These are phyloP conservation scores for Ephemerocybe angulata DNA, from an alignment of 768 basidiomycete species.

Conservation along the genomic window DNA sequence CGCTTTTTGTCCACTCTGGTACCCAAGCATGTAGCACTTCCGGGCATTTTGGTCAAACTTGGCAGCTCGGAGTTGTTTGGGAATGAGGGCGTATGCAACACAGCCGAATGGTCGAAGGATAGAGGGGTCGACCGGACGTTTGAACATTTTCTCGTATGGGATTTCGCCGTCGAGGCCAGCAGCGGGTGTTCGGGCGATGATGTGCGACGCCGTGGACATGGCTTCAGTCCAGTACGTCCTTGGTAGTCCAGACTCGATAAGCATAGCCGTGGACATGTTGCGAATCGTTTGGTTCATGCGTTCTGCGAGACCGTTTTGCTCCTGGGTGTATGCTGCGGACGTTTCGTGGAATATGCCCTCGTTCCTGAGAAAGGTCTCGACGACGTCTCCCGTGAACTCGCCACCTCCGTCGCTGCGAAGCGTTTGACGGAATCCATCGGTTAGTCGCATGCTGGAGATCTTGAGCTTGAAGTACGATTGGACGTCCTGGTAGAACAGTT, in stretches of 20 bases:
- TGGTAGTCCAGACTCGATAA: constrained; percentile 19
- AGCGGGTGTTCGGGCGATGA: constrained; percentile 18
- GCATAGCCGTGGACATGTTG: constrained; percentile 18
- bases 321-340: constrained; percentile 14
- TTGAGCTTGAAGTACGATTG: constrained; percentile 4
- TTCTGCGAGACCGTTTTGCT: constrained; percentile 29
- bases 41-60: constrained; percentile 15
- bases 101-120: constrained; percentile 16
- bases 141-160: constrained; percentile 17
- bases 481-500: constrained; percentile 6
- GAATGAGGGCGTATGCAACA: constrained; percentile 15
- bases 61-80: constrained; percentile 13
- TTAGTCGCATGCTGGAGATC: constrained; percentile 3
- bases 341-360: constrained; percentile 7
- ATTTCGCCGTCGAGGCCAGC: constrained; percentile 15
- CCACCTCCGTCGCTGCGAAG: constrained; percentile 11
- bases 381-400: constrained; percentile 5
- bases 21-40: constrained; percentile 15
- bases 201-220: constrained; percentile 17
- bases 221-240: constrained; percentile 23
- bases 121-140: constrained; percentile 9
- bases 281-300: constrained; percentile 25
- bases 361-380: constrained; percentile 5
- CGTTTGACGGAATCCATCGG: constrained; percentile 1
- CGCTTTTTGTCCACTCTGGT: constrained; percentile 14